A percentile compares a stretch with the other conserved stretches of the same genome.
These are phyloP conservation scores for Globisporangium ultimum DNA, from an alignment of 352 stramenopile species.

Conservation along the genomic window DNA sequence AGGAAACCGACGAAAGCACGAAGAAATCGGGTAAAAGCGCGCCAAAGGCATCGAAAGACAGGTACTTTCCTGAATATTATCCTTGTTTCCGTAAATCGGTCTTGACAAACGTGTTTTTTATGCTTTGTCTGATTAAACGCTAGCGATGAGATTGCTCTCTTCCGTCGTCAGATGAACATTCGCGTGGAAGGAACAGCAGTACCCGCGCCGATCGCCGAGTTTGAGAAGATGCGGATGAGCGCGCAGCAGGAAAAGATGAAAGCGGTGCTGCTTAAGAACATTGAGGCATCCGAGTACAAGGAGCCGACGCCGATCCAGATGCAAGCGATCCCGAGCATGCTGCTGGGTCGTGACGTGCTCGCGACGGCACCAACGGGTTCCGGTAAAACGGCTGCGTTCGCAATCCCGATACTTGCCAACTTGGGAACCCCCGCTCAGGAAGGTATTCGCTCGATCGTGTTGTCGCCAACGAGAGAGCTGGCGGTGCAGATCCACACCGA, in stretches of 20 bases:
- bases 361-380: constrained; percentile 95
- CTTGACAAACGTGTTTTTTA: not conserved
- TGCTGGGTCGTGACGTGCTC: constrained; percentile 92
- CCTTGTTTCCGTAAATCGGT: not conserved
- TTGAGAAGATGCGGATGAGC: constrained; percentile 64
- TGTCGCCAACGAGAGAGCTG: constrained; percentile 97
- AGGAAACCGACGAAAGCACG: constrained; percentile 18
- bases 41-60: constrained; percentile 23
- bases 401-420: constrained; percentile 92
- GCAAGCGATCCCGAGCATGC: constrained; percentile 91
- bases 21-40: constrained; percentile 17
- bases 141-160: constrained; percentile 52
- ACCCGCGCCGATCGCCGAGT: constrained; percentile 72
- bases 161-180: constrained; percentile 82
- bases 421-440: constrained; percentile 42
- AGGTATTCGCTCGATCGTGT: constrained; percentile 91
- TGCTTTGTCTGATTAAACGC: not conserved
- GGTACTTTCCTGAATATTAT: constrained; percentile 10
- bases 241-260: constrained; percentile 46
- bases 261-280: constrained; percentile 69
- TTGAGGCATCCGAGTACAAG: constrained; percentile 93
- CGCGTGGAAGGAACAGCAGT: constrained; percentile 62
- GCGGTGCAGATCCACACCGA: constrained; percentile 96
- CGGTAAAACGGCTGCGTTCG: constrained; percentile 98
- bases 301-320: constrained; percentile 99